Evolutionary conservation across 306 rosid genomes (phyloP).

Genomic region (Sindora glabra): DNA sequence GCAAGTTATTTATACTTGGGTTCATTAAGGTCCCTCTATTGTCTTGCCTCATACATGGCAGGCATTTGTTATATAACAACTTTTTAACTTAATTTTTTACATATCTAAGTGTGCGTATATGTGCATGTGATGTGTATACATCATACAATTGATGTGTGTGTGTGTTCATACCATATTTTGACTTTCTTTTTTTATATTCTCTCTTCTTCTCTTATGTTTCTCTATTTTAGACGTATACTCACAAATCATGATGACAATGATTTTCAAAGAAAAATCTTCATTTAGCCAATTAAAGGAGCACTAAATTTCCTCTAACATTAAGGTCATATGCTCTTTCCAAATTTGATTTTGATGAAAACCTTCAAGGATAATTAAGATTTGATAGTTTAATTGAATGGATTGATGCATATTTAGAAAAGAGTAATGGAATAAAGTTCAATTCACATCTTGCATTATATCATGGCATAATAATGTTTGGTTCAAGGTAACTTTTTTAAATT

Average conservation of each 20-base stretch:
- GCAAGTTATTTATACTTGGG: background rate
- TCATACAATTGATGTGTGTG: background rate
- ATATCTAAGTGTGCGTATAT: background rate
- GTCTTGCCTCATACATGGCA: background rate
- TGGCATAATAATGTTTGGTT: slow-evolving; percentile 95
- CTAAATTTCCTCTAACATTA: slow-evolving; percentile 72
- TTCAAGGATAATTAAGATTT: slow-evolving; percentile 80
- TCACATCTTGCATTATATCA: slow-evolving; percentile 73
- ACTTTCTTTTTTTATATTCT: background rate
- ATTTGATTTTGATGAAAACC: slow-evolving; percentile 92
- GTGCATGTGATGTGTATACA: background rate
- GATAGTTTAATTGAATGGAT: slow-evolving; percentile 97
- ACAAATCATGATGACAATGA: slow-evolving; percentile 99
- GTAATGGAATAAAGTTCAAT: slow-evolving; percentile 68
- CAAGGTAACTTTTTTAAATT: slow-evolving; percentile 96
- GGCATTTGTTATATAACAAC: background rate
- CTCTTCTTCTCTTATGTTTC: slow-evolving; percentile 9
- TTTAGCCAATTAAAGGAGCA: slow-evolving; percentile 87
- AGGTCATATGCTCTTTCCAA: slow-evolving; percentile 73
- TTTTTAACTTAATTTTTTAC: background rate
- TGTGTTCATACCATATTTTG: background rate
- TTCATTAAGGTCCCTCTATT: background rate
- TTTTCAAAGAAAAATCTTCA: slow-evolving; percentile 92
- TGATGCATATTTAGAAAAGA: slow-evolving; percentile 79
- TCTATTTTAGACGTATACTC: slow-evolving; percentile 70